Base-by-base conservation (phyloP, 208 protist genomes). In the Trypanosoma brucei region DNA sequence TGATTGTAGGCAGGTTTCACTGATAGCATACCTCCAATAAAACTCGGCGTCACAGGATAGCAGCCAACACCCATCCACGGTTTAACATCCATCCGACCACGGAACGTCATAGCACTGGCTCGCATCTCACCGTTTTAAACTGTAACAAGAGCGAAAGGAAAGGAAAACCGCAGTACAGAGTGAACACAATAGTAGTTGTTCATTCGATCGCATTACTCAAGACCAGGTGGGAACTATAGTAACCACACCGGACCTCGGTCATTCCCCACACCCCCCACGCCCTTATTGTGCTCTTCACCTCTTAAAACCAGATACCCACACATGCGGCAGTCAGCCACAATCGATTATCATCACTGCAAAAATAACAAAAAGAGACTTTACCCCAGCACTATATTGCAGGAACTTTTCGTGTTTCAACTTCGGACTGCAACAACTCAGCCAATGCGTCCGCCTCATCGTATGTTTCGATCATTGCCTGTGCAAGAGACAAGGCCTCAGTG, bases 31-130 rank as follows among this genome's bases (percentile, higher is more conserved):
- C 83, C 83, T 33, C 86, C 83, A 4, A 90, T 65, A 35, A 90
- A 60, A 4, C 42, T 72, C 8, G 85, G 81, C 0, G 71, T 62
- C 45, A 94, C 74, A 35, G 85, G 83, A 63, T 91, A 92, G 76
- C 81, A 84, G 51, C 74, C 72, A 11, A 81, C 68, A 35, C 85
- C 88, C 84, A 94, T 92, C 85, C 84, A 92, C 42, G 81, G 78
- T 65, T 85, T 74, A 4, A 83, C 50, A 0, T 81, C 78, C 70
- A 82, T 80, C 56, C 65, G 76, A 14, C 88, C 88, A 9, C 88
- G 81, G 55, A 60, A 63, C 37, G 76, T 65, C 50, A 78, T n/a
- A n/a, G 55, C 30, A 22, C 66, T 65, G 30, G n/a, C 14, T 62
- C 76, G 49, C 74, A 75, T 79, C 56, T 37, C 5, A 30, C 14